phyloP scores from a whole-genome alignment of 495 filamentous ascomycete genomes.

The Tuber borchii region DNA sequence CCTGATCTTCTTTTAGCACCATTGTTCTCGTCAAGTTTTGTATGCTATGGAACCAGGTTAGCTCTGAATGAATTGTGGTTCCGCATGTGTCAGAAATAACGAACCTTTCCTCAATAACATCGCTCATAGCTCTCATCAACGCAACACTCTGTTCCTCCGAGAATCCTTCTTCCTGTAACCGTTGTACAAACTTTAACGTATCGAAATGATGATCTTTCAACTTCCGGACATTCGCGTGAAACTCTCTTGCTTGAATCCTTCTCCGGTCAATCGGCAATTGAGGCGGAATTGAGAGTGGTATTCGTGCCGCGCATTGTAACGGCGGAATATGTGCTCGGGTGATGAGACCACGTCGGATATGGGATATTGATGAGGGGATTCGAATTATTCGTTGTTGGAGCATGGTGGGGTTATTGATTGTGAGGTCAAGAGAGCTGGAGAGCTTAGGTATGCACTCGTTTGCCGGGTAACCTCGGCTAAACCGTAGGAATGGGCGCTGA shows the following conservation, averaged over 20 bases:
- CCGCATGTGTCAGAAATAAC: background rate
- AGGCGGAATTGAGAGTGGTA: background rate
- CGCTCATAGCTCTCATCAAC: slow-evolving; percentile 94
- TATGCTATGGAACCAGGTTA: slow-evolving; percentile 52
- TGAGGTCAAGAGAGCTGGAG: background rate
- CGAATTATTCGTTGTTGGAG: background rate
- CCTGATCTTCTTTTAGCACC: slow-evolving; percentile 90
- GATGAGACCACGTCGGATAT: background rate
- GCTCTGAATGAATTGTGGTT: background rate
- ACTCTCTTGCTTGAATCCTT: slow-evolving; percentile 46
- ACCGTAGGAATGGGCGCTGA: background rate
- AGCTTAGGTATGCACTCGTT: background rate
- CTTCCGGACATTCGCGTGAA: slow-evolving; percentile 60
- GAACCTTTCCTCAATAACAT: slow-evolving; percentile 91
- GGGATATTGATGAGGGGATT: background rate
- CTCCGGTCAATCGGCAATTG: background rate
- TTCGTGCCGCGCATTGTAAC: background rate
- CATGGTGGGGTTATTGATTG: background rate
- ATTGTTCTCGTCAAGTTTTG: slow-evolving; percentile 97
- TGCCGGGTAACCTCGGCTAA: background rate
- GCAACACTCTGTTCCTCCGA: slow-evolving; percentile 91
- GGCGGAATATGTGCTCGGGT: background rate
- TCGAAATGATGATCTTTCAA: slow-evolving; percentile 90
- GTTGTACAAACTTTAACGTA: slow-evolving; percentile 92
- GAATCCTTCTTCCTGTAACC: slow-evolving; percentile 83